Evolutionary conservation across 2,329 filamentous ascomycete species (phyloP).

Genomic region (Aspergillus fischeri): DNA sequence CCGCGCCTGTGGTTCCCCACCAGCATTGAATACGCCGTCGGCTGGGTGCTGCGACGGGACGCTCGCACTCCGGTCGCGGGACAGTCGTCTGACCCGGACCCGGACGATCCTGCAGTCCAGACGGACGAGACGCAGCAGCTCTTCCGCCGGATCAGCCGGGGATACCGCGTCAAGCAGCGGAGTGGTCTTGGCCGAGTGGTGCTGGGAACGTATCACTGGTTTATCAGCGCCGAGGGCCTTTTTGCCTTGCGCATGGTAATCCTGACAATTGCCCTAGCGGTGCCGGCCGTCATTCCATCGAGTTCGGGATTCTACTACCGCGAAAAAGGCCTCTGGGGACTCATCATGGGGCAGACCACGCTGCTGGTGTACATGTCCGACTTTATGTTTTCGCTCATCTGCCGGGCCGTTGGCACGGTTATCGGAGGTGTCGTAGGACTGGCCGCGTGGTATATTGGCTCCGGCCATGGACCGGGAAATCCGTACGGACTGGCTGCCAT

Average conservation of each 20-base stretch:
- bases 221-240: slow-evolving; percentile 42
- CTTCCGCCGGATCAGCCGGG: slow-evolving; percentile 35
- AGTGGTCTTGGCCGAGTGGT: slow-evolving; percentile 20
- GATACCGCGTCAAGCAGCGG: slow-evolving; percentile 20
- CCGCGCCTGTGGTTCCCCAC: slow-evolving; percentile 43
- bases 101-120: slow-evolving; percentile 22
- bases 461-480: slow-evolving; percentile 47
- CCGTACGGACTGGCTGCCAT: slow-evolving; percentile 48
- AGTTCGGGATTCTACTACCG: slow-evolving; percentile 50
- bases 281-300: slow-evolving; percentile 42
- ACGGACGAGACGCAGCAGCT: slow-evolving; percentile 33
- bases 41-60: slow-evolving; percentile 34
- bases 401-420: slow-evolving; percentile 42
- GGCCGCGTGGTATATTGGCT: slow-evolving; percentile 50
- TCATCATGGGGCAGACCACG: slow-evolving; percentile 50
- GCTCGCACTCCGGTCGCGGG: slow-evolving; percentile 17
- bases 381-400: slow-evolving; percentile 45
- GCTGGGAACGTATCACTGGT: slow-evolving; percentile 34
- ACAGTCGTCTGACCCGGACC: slow-evolving; percentile 18
- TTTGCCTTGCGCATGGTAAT: slow-evolving; percentile 48
- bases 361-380: slow-evolving; percentile 50
- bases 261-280: slow-evolving; percentile 43
- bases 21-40: slow-evolving; percentile 35
- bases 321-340: slow-evolving; percentile 50
- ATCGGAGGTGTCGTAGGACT: slow-evolving; percentile 47